Percentiles rank a stretch among this genome's conserved stretches.
Conservation (phyloP, 441 rosid species). For the Macaranga tanarius region DNA sequence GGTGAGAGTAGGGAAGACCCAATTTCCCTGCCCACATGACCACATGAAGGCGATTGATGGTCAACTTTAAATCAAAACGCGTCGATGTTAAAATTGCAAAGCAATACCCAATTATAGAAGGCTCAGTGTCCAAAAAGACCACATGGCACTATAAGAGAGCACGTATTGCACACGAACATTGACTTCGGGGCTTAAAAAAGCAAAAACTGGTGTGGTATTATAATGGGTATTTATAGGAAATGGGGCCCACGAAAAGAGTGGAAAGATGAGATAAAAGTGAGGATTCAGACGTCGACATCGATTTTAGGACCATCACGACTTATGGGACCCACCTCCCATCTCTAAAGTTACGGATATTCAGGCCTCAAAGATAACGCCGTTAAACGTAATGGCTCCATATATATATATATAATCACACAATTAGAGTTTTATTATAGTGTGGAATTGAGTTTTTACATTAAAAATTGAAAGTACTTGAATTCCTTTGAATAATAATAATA, state of each 20-base stretch:
- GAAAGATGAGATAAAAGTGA: slow-evolving; percentile 29
- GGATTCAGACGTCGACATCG: slow-evolving; percentile 52
- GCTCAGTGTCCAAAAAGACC: slow-evolving; percentile 2
- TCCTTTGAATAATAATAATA: no score
- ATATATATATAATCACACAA: no score
- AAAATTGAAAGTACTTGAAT: no score
- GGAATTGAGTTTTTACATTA: no score
- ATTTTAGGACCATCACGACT: slow-evolving; percentile 31
- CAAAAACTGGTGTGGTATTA: not conserved
- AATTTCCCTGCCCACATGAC: slow-evolving; percentile 9
- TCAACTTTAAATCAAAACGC: slow-evolving; percentile 25
- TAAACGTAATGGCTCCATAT: not conserved
- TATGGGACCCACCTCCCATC: slow-evolving; percentile 20
- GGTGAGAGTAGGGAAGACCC: slow-evolving; percentile 12
- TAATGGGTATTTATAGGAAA: not conserved
- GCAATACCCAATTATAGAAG: not conserved
- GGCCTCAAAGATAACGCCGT: slow-evolving; percentile 15
- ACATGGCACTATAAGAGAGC: not conserved
- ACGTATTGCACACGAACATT: not conserved
- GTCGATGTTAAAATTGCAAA: not conserved
- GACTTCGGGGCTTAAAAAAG: no score
- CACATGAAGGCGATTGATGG: slow-evolving; percentile 27
- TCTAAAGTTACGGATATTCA: slow-evolving; percentile 16
- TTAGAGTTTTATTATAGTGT: no score
- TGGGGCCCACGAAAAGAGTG: slow-evolving; percentile 29